Base-by-base conservation (phyloP, 345 rosid species). In the Durio zibethinus region DNA sequence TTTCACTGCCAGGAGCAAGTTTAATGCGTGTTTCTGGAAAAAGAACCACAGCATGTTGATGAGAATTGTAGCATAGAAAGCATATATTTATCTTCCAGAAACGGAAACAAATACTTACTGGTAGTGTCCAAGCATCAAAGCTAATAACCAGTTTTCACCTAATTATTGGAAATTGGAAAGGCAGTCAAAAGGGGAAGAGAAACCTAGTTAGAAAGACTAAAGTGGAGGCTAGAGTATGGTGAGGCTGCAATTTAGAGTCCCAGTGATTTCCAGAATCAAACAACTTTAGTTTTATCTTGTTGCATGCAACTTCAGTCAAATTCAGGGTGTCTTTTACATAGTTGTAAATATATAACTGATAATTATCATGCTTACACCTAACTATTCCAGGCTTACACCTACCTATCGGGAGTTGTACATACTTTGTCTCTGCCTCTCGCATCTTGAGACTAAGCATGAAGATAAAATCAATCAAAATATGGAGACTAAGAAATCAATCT, bases 1-100 rank as follows among this genome's bases (percentile, higher is more conserved):
- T 85, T 85, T 90, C 99, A 66, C 77, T 87, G 56, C 86, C 90
- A 29, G 99, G 84, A 42, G 93, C 91, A 21, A 97, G 93, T 86
- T 87, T 94, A 53, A 87, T 79, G 25, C 90, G 97, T 45, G 87
- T 86, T 85, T 94, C 98, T 94, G 90, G 36, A 76, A 82, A 47
- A 74, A n/a, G 77, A 75, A 76, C 18, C 42, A n/a, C 38, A 71
- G 9, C 50, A 76, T 40, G 35, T 71, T 73, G 21, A 77, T 50
- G 33, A 14, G 14, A 61, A 61, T 52, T 12, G 48, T 38, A 76
- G 43, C 33, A 56, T 20, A 65, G 23, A 42, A 65, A 4, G 64
- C 23, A 79, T 11, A 65, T 45, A 74, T 65, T 60, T n/a, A 64
- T 52, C 42, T 54, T 43, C 31, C 20, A 52, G 63, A 15, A 23